Evolutionary conservation across 805 yeast genomes (phyloP).

Genomic region (Myxozyma udenii): DNA sequence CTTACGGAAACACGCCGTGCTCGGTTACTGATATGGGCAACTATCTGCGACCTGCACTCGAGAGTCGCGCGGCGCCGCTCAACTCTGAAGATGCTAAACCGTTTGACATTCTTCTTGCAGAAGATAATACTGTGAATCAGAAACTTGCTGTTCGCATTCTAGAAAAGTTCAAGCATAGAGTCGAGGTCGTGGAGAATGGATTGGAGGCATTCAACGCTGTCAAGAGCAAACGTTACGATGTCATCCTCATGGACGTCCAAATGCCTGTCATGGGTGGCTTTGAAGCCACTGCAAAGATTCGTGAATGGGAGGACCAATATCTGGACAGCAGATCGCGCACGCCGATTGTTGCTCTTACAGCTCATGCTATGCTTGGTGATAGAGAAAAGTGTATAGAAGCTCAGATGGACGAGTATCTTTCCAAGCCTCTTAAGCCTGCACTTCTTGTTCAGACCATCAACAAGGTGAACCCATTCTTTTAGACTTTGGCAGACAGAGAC

Average conservation of each 20-base stretch:
- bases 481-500: not conserved
- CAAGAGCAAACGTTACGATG: slow-evolving; percentile 65
- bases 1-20: slow-evolving; percentile 87
- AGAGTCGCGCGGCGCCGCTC: slow-evolving; percentile 74
- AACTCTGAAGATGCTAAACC: slow-evolving; percentile 75
- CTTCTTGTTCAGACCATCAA: slow-evolving; percentile 78
- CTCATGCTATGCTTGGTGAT: slow-evolving; percentile 93
- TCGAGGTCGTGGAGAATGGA: slow-evolving; percentile 84
- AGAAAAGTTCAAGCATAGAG: slow-evolving; percentile 81
- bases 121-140: slow-evolving; percentile 83
- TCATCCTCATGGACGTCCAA: slow-evolving; percentile 87
- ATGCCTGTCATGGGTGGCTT: slow-evolving; percentile 97
- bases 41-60: slow-evolving; percentile 79
- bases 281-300: slow-evolving; percentile 80
- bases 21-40: slow-evolving; percentile 77
- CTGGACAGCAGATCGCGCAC: slow-evolving; percentile 72
- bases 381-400: slow-evolving; percentile 81
- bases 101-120: slow-evolving; percentile 74
- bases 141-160: slow-evolving; percentile 80
- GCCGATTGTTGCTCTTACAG: slow-evolving; percentile 86
- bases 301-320: slow-evolving; percentile 82
- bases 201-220: slow-evolving; percentile 77
- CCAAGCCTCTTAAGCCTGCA: slow-evolving; percentile 83
- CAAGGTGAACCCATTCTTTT: slow-evolving; percentile 39
- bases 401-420: slow-evolving; percentile 88